A percentile compares a stretch with the other conserved stretches of the same genome.
Evolutionary conservation across 768 basidiomycete genomes (phyloP).

Genomic region (Mrakia frigida): DNA sequence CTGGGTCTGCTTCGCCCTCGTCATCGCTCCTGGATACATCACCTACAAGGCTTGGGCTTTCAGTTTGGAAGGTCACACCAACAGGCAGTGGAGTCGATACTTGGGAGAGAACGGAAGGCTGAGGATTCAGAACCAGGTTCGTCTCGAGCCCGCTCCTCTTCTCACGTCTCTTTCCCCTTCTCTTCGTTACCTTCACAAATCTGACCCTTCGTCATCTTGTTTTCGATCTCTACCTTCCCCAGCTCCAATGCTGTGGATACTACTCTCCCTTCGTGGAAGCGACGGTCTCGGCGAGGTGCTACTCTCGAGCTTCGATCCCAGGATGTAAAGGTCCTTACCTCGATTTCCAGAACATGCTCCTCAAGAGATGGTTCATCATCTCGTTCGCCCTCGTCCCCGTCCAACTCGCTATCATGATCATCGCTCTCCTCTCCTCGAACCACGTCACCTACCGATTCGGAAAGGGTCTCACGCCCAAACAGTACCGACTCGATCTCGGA

Average conservation of each 20-base stretch:
- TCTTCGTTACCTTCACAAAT: no score
- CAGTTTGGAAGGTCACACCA: constrained; percentile 77
- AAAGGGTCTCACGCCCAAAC: constrained; percentile 82
- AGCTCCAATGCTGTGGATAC: constrained; percentile 73
- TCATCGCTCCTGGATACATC: constrained; percentile 70
- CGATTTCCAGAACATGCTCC: constrained; percentile 54
- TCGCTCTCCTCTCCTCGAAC: constrained; percentile 66
- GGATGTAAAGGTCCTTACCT: constrained; percentile 68
- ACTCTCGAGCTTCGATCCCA: constrained; percentile 62
- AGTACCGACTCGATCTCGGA: constrained; percentile 65
- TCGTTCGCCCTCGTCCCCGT: constrained; percentile 64
- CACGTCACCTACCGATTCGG: constrained; percentile 83
- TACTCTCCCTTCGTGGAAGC: constrained; percentile 75
- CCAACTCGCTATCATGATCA: constrained; percentile 61
- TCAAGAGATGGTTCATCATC: constrained; percentile 61
- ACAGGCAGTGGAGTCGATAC: constrained; percentile 64
- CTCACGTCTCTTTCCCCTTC: neutral
- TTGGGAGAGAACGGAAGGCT: constrained; percentile 60
- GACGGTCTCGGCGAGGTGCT: constrained; percentile 67
- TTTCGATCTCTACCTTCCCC: constrained; percentile 30
- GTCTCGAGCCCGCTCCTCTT: constrained; percentile 19
- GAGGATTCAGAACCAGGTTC: constrained; percentile 58
- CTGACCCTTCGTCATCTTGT: neutral
- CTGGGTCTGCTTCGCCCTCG: constrained; percentile 66
- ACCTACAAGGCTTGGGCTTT: constrained; percentile 68